Base-by-base conservation (phyloP, 164 flowering plant genomes). In the Euptelea pleiosperma region DNA sequence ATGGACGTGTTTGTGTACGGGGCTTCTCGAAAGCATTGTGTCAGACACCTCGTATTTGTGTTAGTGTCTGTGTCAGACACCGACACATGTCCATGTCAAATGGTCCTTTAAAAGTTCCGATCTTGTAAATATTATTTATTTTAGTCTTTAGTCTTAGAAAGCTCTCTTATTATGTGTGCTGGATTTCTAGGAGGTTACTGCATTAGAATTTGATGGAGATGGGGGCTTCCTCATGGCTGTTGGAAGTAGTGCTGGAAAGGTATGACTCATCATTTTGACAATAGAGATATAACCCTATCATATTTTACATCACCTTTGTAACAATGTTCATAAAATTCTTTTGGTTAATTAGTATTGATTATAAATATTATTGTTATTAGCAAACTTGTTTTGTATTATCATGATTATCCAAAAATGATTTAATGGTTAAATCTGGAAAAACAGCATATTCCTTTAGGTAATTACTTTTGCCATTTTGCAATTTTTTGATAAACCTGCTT, bases 241-340 rank as follows among this genome's bases (percentile, higher is more conserved):
- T 70, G 98, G 98, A 70, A 88, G 83, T 61, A 84, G 91, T 69
- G 68, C 64, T 26, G 98, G 98, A 44, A 89, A 87, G 97, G 98
- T 84, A 83, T 41, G 66, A 46, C 6, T 31, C 16, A 4, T 39
- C 51, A 55, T 33, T 55, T n/a, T 31, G 50, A 30, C 4, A 11
- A 9, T 10, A 26, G 41, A 4, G 4, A 16, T 21, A 22, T 41
- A 3, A 8, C 22, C n/a, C 11, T 52, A 16, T 15, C 9, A 11
- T 57, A 18, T 29, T 39, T 10, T 39, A 25, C 8, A 24, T 46
- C 51, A 57, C 24, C 39, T 55, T 42, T 43, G 22, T 11, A 24
- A 34, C 10, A 10, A 33, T 42, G 2, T 42, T 9, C 21, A 30
- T 12, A 5, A 14, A 31, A 39, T 2, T 6, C 3, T 26, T 36